Conservation (phyloP, 768 basidiomycete species). For the Asterophora lycoperdoides region DNA sequence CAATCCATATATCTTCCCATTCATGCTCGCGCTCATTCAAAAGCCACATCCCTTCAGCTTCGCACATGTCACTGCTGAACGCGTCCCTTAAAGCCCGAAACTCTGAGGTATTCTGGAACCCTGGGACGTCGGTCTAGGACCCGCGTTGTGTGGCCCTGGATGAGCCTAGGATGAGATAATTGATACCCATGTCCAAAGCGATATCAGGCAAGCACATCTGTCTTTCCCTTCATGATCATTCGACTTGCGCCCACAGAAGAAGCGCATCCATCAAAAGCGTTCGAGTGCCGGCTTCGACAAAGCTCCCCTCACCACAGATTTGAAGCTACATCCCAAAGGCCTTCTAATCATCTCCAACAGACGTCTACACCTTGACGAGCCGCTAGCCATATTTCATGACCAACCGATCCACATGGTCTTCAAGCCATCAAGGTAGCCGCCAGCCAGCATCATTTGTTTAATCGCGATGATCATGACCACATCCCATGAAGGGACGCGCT, state of each 20-base stretch:
- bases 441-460: background rate
- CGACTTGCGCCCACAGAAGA: conserved; percentile 3
- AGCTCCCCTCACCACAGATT: no score
- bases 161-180: background rate
- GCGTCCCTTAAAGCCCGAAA: no score
- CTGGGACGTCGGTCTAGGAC: no score
- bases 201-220: background rate
- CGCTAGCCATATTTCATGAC: background rate
- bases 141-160: background rate
- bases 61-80: no score
- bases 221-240: background rate
- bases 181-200: background rate
- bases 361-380: no score
- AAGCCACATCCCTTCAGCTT: background rate
- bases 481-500: background rate
- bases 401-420: background rate
- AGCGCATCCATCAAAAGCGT: background rate
- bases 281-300: background rate
- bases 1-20: background rate
- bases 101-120: no score
- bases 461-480: conserved; percentile 4
- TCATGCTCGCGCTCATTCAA: background rate
- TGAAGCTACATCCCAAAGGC: no score
- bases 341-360: no score
- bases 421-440: background rate